A percentile compares a stretch with the other conserved stretches of the same genome.
Conservation (phyloP, 2,329 filamentous ascomycete species). For the Aquanectria penicillioides region DNA sequence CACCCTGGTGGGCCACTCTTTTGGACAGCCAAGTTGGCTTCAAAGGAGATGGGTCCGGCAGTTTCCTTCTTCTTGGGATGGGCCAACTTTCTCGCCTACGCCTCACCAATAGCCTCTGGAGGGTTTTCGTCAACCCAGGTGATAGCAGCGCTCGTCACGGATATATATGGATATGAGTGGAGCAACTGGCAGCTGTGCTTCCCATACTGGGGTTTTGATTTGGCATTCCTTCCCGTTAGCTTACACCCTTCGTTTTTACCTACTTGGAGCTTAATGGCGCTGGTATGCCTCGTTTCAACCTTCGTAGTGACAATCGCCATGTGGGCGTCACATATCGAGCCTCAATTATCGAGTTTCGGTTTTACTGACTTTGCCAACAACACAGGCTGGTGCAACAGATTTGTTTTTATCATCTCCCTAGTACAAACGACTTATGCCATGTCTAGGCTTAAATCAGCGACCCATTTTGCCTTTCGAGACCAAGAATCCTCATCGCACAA, state of each 20-base stretch:
- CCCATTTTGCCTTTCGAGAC: neutral
- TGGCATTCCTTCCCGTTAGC: neutral
- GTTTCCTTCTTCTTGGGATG: neutral
- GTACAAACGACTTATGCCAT: neutral
- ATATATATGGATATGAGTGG: neutral
- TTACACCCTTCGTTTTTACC: neutral
- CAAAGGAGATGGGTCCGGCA: neutral
- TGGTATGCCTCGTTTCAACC: neutral
- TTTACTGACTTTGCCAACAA: neutral
- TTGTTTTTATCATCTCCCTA: neutral
- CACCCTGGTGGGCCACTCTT: neutral
- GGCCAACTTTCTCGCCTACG: neutral
- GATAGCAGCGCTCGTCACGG: neutral
- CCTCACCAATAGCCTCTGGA: neutral
- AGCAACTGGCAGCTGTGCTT: neutral
- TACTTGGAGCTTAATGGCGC: neutral
- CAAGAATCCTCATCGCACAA: neutral
- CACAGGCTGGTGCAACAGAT: neutral
- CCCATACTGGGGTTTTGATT: neutral
- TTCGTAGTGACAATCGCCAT: neutral
- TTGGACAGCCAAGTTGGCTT: neutral
- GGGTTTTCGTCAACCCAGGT: neutral
- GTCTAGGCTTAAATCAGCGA: neutral
- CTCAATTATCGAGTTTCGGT: neutral
- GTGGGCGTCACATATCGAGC: neutral